These are phyloP conservation scores for Blastocystis sp. DNA, from an alignment of 352 stramenopile genomes.

Conservation along the genomic window DNA sequence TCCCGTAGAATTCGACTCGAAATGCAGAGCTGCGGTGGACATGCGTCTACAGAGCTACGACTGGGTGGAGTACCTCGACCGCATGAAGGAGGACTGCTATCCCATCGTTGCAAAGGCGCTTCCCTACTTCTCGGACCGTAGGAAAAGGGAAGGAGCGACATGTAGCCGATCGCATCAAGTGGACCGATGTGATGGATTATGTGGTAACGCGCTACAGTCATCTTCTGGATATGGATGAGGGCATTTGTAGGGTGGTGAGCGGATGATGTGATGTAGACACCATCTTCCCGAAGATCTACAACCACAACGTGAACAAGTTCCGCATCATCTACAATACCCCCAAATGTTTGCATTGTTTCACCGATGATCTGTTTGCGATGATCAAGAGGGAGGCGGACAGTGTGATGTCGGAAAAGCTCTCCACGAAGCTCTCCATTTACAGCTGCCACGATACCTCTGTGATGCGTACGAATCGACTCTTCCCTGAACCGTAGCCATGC, in stretches of 20 bases:
- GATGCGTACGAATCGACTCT: neutral
- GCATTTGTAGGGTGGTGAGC: neutral
- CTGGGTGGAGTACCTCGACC: neutral
- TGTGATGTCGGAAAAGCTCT: neutral
- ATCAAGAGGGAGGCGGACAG: conserved; percentile 18
- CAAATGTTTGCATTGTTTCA: conserved; percentile 19
- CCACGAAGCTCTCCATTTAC: conserved; percentile 3
- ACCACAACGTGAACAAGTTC: conserved; percentile 19
- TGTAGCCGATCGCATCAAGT: neutral
- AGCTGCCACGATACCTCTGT: conserved; percentile 37
- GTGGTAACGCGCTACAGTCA: conserved; percentile 43
- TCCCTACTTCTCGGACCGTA: neutral
- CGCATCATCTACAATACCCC: conserved; percentile 36
- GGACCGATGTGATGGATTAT: conserved; percentile 38
- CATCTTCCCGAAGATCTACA: conserved; percentile 13
- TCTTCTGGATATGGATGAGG: conserved; percentile 5
- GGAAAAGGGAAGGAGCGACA: neutral
- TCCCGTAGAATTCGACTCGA: neutral
- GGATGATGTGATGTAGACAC: neutral
- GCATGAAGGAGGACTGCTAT: neutral
- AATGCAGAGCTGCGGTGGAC: neutral
- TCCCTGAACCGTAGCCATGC: neutral
- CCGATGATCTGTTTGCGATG: conserved; percentile 28
- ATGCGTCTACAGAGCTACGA: neutral
- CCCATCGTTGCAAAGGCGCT: neutral